Percentiles rank a stretch among this genome's conserved stretches.
These are phyloP conservation scores for Chara braunii DNA, from an alignment of 139 green algal species.

Conservation along the genomic window DNA sequence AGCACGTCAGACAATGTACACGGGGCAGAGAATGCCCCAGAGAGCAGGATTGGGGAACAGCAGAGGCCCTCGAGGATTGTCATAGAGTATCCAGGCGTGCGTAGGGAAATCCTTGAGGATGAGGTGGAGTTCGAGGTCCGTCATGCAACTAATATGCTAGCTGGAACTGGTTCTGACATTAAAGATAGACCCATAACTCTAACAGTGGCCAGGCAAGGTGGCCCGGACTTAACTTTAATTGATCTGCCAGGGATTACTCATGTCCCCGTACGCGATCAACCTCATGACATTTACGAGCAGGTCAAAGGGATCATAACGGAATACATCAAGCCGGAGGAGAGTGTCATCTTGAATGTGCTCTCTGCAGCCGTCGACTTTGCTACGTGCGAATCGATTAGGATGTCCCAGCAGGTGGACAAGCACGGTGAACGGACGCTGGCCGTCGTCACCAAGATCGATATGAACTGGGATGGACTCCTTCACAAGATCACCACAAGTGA, in stretches of 20 bases:
- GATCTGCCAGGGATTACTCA: conserved; percentile 87
- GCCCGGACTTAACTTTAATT: conserved; percentile 77
- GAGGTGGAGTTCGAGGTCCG: conserved; percentile 8
- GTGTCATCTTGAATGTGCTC: conserved; percentile 28
- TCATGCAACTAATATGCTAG: conserved; percentile 3
- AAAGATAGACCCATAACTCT: conserved; percentile 10
- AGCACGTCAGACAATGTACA: too few relatives aligned
- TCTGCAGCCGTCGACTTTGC: conserved; percentile 24
- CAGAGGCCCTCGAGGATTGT: too few relatives aligned
- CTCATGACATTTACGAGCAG: conserved; percentile 67
- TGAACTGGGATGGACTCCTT: background rate
- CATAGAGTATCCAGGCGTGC: too few relatives aligned
- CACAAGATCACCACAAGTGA: conserved; percentile 16
- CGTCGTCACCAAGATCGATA: conserved; percentile 27
- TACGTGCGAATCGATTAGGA: conserved; percentile 25
- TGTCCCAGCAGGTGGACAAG: conserved; percentile 25
- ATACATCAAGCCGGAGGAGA: conserved; percentile 40
- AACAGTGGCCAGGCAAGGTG: background rate
- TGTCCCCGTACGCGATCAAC: conserved; percentile 87
- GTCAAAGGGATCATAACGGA: conserved; percentile 36
- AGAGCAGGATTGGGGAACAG: too few relatives aligned
- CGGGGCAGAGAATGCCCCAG: too few relatives aligned
- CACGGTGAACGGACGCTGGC: conserved; percentile 20
- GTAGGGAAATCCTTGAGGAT: too few relatives aligned
- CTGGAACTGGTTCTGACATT: background rate